These are phyloP conservation scores for Blastomyces silverae DNA, from an alignment of 2,329 filamentous ascomycete species.

Conservation along the genomic window DNA sequence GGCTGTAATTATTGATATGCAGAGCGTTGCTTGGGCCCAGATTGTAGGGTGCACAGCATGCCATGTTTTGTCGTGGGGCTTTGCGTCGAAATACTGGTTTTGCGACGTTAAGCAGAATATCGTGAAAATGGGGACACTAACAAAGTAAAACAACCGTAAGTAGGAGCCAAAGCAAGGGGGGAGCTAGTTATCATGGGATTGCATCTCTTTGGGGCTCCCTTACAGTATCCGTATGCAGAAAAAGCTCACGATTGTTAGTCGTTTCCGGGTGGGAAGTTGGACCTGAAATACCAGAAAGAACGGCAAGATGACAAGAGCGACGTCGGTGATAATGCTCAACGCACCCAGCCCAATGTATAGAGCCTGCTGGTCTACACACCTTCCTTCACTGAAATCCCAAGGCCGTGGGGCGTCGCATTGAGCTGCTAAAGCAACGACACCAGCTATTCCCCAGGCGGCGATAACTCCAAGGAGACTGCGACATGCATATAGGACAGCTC, in stretches of 20 bases:
- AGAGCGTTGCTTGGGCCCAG: conserved; percentile 23
- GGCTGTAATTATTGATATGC: conserved; percentile 25
- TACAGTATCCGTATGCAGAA: conserved; percentile 25
- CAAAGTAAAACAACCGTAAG: conserved; percentile 15
- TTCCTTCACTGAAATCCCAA: conserved; percentile 22
- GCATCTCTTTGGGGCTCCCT: conserved; percentile 11
- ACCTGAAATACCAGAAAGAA: conserved; percentile 25
- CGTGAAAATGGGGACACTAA: conserved; percentile 23
- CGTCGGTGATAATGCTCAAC: conserved; percentile 24
- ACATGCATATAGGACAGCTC: conserved; percentile 21
- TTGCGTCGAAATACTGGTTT: conserved; percentile 20
- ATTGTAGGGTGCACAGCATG: conserved; percentile 23
- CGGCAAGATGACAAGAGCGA: conserved; percentile 23
- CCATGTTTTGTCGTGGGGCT: conserved; percentile 23
- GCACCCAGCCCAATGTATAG: conserved; percentile 22
- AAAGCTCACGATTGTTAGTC: conserved; percentile 22
- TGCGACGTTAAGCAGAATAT: conserved; percentile 19
- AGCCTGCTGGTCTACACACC: conserved; percentile 24
- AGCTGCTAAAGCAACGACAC: conserved; percentile 21
- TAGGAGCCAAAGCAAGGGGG: neutral
- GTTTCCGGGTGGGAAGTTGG: conserved; percentile 20
- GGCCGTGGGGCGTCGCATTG: conserved; percentile 23
- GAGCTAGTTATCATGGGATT: neutral
- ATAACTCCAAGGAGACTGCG: conserved; percentile 20
- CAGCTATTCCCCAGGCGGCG: conserved; percentile 21